Conservation (phyloP, 1,139 yeast genomes). For the Blastobotrys petasosporus region DNA sequence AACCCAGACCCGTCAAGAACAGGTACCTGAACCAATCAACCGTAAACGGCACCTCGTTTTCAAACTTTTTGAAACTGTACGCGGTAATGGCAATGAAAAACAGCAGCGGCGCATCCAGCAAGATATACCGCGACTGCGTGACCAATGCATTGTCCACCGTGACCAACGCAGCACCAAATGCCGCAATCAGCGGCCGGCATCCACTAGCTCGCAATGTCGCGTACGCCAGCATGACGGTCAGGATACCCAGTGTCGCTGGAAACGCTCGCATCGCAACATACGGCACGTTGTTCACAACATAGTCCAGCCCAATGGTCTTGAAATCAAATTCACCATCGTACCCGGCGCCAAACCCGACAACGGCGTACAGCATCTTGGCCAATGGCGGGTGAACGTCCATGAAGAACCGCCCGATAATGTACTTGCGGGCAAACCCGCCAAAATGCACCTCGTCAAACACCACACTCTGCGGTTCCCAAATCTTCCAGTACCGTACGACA, state of each 20-base stretch:
- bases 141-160: constrained; percentile 79
- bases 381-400: constrained; percentile 98
- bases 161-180: constrained; percentile 59
- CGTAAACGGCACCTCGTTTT: constrained; percentile 68
- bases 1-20: constrained; percentile 66
- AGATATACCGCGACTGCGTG: constrained; percentile 84
- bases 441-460: constrained; percentile 91
- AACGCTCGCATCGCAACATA: constrained; percentile 80
- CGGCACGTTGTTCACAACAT: constrained; percentile 72
- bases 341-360: constrained; percentile 83
- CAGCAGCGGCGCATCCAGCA: constrained; percentile 84
- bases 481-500: constrained; percentile 52
- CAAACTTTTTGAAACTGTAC: constrained; percentile 75
- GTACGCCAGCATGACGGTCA: constrained; percentile 69
- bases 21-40: constrained; percentile 65
- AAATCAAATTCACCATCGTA: constrained; percentile 88
- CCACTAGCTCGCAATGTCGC: constrained; percentile 84
- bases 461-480: constrained; percentile 68
- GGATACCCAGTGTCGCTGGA: constrained; percentile 78
- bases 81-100: constrained; percentile 86
- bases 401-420: constrained; percentile 63
- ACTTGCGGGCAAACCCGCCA: constrained; percentile 62
- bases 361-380: constrained; percentile 88
- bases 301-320: constrained; percentile 81
- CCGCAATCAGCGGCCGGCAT: constrained; percentile 70